A percentile compares a stretch with the other conserved stretches of the same genome.
Evolutionary conservation across 768 basidiomycete genomes (phyloP).

Genomic region (Lentinula lateritia): DNA sequence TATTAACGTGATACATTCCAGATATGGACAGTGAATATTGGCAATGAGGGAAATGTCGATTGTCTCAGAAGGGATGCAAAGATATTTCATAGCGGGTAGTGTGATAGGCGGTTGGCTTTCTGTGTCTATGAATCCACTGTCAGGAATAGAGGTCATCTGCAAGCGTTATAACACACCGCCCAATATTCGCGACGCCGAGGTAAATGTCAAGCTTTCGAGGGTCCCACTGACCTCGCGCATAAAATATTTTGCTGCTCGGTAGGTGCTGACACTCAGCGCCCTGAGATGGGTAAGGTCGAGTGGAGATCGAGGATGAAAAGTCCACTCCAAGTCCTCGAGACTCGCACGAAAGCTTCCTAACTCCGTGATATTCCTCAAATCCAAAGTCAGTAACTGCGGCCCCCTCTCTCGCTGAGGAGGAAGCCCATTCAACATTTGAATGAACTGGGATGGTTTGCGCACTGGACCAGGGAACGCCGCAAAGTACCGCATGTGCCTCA

Average conservation of each 20-base stretch:
- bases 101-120: constrained; percentile 3
- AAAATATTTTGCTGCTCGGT: background rate
- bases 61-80: constrained; percentile 2
- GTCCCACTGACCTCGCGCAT: constrained; percentile 1
- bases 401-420: background rate
- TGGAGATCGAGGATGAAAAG: constrained; percentile 4
- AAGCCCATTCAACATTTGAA: background rate
- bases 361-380: constrained; percentile 1
- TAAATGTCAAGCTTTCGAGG: background rate
- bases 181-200: constrained; percentile 1
- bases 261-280: background rate
- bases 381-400: background rate
- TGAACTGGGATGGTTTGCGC: background rate
- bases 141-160: background rate
- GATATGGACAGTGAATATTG: background rate
- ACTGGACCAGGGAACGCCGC: background rate
- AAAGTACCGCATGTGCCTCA: constrained; percentile 3
- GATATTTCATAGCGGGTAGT: background rate
- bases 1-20: constrained; percentile 1
- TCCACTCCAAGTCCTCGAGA: background rate
- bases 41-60: constrained; percentile 2
- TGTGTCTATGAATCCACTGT: background rate
- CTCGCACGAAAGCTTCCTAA: background rate
- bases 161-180: background rate
- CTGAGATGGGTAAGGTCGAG: background rate